Evolutionary conservation across 2,329 filamentous ascomycete genomes (phyloP), one percentile per base, ranked within the genome.

Genomic region (Botrytis elliptica): DNA sequence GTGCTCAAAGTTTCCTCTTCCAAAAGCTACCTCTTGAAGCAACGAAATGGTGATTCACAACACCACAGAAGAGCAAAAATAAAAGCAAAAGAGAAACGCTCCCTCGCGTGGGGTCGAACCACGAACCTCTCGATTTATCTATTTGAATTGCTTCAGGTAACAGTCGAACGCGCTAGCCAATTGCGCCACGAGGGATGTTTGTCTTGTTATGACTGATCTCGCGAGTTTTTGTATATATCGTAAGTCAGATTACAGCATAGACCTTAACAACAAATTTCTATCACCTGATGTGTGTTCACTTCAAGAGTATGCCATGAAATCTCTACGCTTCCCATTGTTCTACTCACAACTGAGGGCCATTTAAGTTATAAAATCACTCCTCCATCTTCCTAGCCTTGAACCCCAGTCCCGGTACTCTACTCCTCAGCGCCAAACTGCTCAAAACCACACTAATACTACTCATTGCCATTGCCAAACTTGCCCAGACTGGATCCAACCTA

Each of bases 391-490:
- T 29, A 33, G 18, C 77, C 73, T 77, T 80, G 65, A 83, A 84
- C 12, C 83, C 83, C 16, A 84, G 33, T 25, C 80, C 75, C 16
- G 81, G 81, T 9, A 84, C 44, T n/a, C 77, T 71, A 75, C 77
- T 79, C 66, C 80, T 88, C 84, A 98, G 82, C 68, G 90, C 86
- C 79, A 97, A 83, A 84, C 92, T 95, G 81, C 94, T 97, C 80
- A 89, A 84, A 69, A 98, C 92, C 64, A 98, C 95, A 79, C 93
- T 96, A 77, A 98, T 91, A 82, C 92, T 95, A 82, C 94, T 97
- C 82, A 95, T 83, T 40, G 95, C 95, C 95, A 98, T 98, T 1
- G 95, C 95, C 81, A 97, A 83, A 77, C 91, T 92, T 8, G 95
- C 95, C 95, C 95, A 98, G 1, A 93, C 92, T 0, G 92, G 92